Conservation (phyloP, 2,329 filamentous ascomycete genomes). For the Colletotrichum acutatum region DNA sequence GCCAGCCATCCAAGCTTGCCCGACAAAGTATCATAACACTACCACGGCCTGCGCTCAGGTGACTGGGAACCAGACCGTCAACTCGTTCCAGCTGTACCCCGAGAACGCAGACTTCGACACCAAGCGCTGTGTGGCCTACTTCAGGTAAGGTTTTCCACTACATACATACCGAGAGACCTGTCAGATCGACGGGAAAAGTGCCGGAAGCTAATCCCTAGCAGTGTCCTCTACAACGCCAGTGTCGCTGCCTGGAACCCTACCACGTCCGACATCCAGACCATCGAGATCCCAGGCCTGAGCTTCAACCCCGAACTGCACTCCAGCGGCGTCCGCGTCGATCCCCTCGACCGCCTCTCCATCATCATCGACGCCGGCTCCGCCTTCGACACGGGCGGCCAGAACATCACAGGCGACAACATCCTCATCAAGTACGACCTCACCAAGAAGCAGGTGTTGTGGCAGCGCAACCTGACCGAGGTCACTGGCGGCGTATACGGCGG, state of each 20-base stretch:
- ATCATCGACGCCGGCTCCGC: constrained; percentile 48
- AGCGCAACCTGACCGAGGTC: constrained; percentile 45
- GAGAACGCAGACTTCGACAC: constrained; percentile 39
- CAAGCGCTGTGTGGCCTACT: constrained; percentile 36
- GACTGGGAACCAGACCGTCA: constrained; percentile 26
- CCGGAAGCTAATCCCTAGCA: not conserved
- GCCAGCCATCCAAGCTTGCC: constrained; percentile 14
- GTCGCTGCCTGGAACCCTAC: constrained; percentile 47
- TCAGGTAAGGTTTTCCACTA: constrained; percentile 33
- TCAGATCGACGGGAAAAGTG: not conserved
- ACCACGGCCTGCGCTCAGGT: not conserved
- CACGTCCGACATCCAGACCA: constrained; percentile 39
- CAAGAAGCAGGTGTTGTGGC: constrained; percentile 42
- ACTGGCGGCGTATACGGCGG: constrained; percentile 46
- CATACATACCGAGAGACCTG: not conserved
- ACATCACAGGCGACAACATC: constrained; percentile 50
- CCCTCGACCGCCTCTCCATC: constrained; percentile 46
- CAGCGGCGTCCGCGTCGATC: constrained; percentile 50
- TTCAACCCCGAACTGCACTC: constrained; percentile 43
- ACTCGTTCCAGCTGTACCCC: constrained; percentile 36
- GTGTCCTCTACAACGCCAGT: constrained; percentile 46
- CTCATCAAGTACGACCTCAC: constrained; percentile 48
- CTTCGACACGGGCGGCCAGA: constrained; percentile 46
- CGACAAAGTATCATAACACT: not conserved
- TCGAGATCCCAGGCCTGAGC: constrained; percentile 44